Evolutionary conservation across 306 rosid species (phyloP).

Genomic region (Gleditsia sinensis): DNA sequence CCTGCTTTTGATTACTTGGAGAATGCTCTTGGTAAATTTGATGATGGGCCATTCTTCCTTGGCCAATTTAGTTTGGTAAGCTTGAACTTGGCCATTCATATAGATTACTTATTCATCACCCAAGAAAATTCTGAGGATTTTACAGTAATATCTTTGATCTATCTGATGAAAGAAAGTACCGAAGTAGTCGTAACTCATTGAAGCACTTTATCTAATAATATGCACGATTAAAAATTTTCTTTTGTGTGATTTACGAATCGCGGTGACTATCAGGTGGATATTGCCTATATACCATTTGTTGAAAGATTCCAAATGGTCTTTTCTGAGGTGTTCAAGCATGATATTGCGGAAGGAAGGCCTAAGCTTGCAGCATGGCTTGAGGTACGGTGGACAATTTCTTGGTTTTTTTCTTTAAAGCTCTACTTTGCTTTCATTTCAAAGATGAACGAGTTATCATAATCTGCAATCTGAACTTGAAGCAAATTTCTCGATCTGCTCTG

Average conservation of each 20-base stretch:
- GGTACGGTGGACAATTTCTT: slow-evolving; percentile 45
- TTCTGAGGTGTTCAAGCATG: slow-evolving; percentile 54
- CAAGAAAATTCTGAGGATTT: not conserved
- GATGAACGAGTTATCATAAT: slow-evolving; percentile 5
- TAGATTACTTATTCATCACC: not conserved
- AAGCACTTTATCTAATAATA: not conserved
- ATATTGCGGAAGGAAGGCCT: slow-evolving; percentile 76
- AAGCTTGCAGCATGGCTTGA: slow-evolving; percentile 68
- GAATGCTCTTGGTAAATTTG: slow-evolving; percentile 68
- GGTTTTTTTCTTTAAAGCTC: not conserved
- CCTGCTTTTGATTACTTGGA: slow-evolving; percentile 75
- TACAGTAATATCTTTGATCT: not conserved
- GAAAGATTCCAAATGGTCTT: slow-evolving; percentile 67
- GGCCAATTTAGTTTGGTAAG: slow-evolving; percentile 77
- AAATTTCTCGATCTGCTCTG: not conserved
- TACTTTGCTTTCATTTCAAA: not conserved
- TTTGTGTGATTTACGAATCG: slow-evolving; percentile 20
- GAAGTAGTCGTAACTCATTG: not conserved
- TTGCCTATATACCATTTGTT: slow-evolving; percentile 65
- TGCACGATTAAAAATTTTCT: not conserved
- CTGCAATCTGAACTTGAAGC: slow-evolving; percentile 17
- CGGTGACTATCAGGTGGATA: slow-evolving; percentile 65
- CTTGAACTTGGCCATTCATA: not conserved
- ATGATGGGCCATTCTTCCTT: slow-evolving; percentile 76
- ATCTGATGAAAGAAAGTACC: not conserved